Conservation (phyloP, 306 rosid species). For the Fragaria vesca region DNA sequence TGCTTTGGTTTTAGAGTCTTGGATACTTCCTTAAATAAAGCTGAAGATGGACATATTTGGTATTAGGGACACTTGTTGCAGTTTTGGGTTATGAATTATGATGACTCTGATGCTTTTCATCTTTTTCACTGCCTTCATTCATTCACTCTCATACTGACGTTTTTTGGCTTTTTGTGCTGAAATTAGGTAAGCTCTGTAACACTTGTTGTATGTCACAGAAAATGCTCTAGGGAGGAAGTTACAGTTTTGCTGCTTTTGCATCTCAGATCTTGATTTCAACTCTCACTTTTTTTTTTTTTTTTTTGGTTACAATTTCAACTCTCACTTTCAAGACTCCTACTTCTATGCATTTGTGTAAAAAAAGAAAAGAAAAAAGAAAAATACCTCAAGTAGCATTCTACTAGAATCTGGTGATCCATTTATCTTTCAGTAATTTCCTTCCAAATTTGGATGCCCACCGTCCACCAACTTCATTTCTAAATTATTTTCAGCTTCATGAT, state of each 20-base stretch:
- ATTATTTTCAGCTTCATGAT: neutral
- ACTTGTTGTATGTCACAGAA: neutral
- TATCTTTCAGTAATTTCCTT: neutral
- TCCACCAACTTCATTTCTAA: neutral
- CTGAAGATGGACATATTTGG: neutral
- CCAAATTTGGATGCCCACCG: neutral
- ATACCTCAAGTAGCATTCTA: neutral
- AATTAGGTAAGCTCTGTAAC: neutral
- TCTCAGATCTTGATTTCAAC: neutral
- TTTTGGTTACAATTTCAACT: neutral
- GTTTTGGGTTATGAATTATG: neutral
- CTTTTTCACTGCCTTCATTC: neutral
- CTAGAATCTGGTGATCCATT: neutral
- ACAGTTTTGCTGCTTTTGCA: neutral
- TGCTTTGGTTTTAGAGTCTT: slow-evolving; percentile 9
- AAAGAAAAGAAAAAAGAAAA: too few species aligned
- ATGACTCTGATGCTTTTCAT: neutral
- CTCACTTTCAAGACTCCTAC: neutral
- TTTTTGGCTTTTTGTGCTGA: neutral
- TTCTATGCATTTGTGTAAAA: neutral
- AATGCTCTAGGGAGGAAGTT: neutral
- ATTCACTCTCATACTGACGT: slow-evolving; percentile 8
- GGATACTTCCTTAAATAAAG: slow-evolving; percentile 51
- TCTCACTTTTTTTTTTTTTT: neutral
- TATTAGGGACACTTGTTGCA: slow-evolving; percentile 6